These are phyloP conservation scores for Epichloe gansuensis DNA, from an alignment of 2,329 filamentous ascomycete species.

Conservation along the genomic window DNA sequence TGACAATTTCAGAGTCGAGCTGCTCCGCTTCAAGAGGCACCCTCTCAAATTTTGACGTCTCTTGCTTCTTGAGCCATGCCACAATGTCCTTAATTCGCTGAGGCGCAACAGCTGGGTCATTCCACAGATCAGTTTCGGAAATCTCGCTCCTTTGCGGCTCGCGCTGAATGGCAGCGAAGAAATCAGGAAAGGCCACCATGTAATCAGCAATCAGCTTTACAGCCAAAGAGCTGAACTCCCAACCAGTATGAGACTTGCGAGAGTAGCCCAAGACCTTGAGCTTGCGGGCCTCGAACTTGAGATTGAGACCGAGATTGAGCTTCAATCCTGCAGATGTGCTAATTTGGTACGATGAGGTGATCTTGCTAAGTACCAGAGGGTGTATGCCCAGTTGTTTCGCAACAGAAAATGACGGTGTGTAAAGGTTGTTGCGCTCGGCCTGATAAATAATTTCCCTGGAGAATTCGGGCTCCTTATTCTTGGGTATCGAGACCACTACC, in stretches of 20 bases:
- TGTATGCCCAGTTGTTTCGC: slow-evolving; percentile 72
- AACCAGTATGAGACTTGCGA: slow-evolving; percentile 70
- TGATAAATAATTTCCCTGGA: slow-evolving; percentile 57
- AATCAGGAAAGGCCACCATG: slow-evolving; percentile 89
- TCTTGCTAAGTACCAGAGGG: slow-evolving; percentile 81
- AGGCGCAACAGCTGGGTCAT: slow-evolving; percentile 55
- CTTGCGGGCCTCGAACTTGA: slow-evolving; percentile 94
- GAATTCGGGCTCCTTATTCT: slow-evolving; percentile 69
- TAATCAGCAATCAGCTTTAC: slow-evolving; percentile 72
- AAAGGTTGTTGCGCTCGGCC: slow-evolving; percentile 59
- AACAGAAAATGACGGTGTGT: slow-evolving; percentile 79
- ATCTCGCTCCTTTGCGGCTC: slow-evolving; percentile 81
- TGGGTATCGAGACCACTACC: slow-evolving; percentile 61
- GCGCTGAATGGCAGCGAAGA: slow-evolving; percentile 75
- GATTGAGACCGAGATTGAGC: slow-evolving; percentile 82
- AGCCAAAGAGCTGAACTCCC: slow-evolving; percentile 88
- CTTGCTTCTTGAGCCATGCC: slow-evolving; percentile 81
- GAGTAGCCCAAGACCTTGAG: slow-evolving; percentile 94
- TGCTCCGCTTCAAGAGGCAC: slow-evolving; percentile 97
- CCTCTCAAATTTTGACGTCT: slow-evolving; percentile 83
- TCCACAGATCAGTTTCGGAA: slow-evolving; percentile 75
- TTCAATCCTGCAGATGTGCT: slow-evolving; percentile 63
- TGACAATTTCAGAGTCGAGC: slow-evolving; percentile 81
- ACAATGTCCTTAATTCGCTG: slow-evolving; percentile 85
- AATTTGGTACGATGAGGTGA: slow-evolving; percentile 88